phyloP scores from a whole-genome alignment of 2,329 filamentous ascomycete genomes.

The Elsinoe perseae region DNA sequence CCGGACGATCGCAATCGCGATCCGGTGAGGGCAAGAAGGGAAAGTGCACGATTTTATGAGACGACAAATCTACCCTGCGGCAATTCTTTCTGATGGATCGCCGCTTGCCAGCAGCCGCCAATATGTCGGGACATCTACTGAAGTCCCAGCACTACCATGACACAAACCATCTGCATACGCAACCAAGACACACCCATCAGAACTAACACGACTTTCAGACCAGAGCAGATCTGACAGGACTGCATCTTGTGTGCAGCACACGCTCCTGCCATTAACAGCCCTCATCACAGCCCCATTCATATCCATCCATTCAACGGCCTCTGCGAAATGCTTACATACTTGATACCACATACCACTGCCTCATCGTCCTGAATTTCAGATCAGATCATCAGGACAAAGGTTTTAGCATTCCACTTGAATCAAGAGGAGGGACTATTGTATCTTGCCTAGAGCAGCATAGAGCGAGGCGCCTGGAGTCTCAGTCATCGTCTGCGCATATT shows the following conservation, averaged over 20 bases:
- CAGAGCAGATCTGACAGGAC: not conserved
- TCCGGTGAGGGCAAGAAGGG: slow-evolving; percentile 10
- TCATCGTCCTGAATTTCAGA: not conserved
- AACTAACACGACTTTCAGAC: not conserved
- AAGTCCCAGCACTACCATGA: not conserved
- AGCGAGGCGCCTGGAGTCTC: slow-evolving; percentile 13
- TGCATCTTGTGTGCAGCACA: not conserved
- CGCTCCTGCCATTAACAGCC: not conserved
- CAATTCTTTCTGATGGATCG: not conserved
- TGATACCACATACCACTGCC: slow-evolving; percentile 6
- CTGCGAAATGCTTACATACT: not conserved
- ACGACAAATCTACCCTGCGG: not conserved
- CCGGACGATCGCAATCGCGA: slow-evolving; percentile 11
- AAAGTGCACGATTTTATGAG: slow-evolving; percentile 16
- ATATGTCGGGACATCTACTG: not conserved
- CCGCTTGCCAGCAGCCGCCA: not conserved
- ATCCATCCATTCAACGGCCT: not conserved
- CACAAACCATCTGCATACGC: not conserved
- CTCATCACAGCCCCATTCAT: not conserved
- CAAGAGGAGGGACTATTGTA: not conserved
- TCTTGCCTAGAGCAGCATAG: slow-evolving; percentile 3
- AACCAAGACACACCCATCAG: not conserved
- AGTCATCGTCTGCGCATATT: slow-evolving; percentile 1
- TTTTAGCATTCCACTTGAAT: no score
- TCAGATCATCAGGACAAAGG: no score